Evolutionary conservation across 1,284 basidiomycete species (phyloP), one percentile per base, ranked within the genome.

Genomic region (Mycena citricolor): DNA sequence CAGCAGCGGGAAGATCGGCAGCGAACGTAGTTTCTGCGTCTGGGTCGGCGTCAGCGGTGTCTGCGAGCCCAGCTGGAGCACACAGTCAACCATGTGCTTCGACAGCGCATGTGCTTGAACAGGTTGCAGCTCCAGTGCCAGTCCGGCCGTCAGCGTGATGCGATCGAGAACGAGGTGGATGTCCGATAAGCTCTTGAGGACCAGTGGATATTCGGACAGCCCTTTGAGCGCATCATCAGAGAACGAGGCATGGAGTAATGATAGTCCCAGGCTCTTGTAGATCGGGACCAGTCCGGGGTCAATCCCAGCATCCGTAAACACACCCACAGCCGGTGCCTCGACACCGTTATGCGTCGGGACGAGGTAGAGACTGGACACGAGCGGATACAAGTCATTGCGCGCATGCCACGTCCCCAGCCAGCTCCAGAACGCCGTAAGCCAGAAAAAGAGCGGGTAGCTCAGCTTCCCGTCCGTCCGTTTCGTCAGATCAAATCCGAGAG

Each of bases 371-470:
- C 33, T 24, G n/a, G 30, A 19, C 26, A 67, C 51, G 10, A 41
- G 48, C 0, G 54, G 47, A 22, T 60, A 61, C 1, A 66, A 40
- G 11, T 54, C 38, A 4, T 50, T 42, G 8, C 48, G 57, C 21
- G 22, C 30, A 4, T 31, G 13, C 58, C 60, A 60, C 1, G 16
- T 31, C 11, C 37, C 49, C 37, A 66, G 34, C 69, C 69, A 71
- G 4, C 44, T 30, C 69, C 68, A 71, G 41, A 70, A 69, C 4
- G 39, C 39, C 0, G 58, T 56, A n/a, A 69, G 42, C 65, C 65
- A 67, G 13, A 38, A 34, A 12, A 66, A 44, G 10, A 56, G 42
- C 5, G 19, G 42, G 3, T 51, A 42, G 29, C 58, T 46, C 4
- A 46, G 41, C 21, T 38, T 45, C 26, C 38, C 42, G 13, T 48